Evolutionary conservation across 306 rosid species (phyloP).

Genomic region (Gleditsia sinensis): DNA sequence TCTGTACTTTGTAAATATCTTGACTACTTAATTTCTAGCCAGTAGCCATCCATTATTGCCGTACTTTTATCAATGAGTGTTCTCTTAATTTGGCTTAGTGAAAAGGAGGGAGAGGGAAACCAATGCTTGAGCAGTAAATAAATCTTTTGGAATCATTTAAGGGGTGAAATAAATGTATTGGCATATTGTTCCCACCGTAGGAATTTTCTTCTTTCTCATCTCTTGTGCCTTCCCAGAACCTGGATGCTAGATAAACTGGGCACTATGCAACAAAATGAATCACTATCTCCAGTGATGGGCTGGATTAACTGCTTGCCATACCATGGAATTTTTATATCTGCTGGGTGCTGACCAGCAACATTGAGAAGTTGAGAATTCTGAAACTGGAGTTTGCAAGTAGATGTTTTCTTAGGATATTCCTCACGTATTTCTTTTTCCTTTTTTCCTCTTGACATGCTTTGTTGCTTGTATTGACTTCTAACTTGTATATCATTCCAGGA

Average conservation of each 20-base stretch:
- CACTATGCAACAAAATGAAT: neutral
- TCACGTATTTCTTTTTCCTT: conserved; percentile 1
- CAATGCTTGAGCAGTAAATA: neutral
- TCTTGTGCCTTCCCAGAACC: conserved; percentile 4
- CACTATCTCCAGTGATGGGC: neutral
- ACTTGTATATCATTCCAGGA: neutral
- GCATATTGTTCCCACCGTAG: too few species aligned
- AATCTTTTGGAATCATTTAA: conserved; percentile 3
- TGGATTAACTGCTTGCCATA: neutral
- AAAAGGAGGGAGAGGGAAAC: neutral
- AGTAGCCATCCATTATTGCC: neutral
- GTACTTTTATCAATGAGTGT: neutral
- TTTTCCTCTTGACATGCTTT: neutral
- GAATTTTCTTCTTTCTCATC: conserved; percentile 3
- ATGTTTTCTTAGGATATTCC: neutral
- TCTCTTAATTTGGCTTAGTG: neutral
- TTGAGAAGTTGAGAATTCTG: neutral
- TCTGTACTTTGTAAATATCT: neutral
- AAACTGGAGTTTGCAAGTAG: neutral
- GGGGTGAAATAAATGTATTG: neutral
- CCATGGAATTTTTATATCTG: neutral
- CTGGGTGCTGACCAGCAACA: neutral
- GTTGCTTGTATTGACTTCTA: conserved; percentile 1
- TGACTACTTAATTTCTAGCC: neutral
- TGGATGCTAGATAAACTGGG: conserved; percentile 2